phyloP scores from a whole-genome alignment of 2,329 filamentous ascomycete genomes.

The Mariannaea sp. region DNA sequence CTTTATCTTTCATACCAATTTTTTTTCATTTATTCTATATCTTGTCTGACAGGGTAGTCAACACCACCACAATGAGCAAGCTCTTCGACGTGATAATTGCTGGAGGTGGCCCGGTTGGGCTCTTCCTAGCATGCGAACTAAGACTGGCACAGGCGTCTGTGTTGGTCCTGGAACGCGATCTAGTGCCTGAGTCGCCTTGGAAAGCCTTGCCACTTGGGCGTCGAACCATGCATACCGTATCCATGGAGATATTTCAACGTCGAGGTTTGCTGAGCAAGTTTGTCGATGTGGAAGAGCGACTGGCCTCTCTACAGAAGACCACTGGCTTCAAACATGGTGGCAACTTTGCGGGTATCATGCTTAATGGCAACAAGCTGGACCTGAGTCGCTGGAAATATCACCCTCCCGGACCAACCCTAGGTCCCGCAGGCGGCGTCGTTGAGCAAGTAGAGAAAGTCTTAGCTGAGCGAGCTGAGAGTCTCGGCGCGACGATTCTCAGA shows the following conservation, averaged over 20 bases:
- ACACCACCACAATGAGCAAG: background rate
- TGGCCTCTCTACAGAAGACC: conserved; percentile 13
- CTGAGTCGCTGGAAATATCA: conserved; percentile 39
- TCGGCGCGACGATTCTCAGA: conserved; percentile 39
- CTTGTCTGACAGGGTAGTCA: too few relatives aligned
- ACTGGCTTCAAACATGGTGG: conserved; percentile 40
- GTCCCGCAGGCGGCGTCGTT: conserved; percentile 21
- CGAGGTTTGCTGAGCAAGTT: conserved; percentile 44
- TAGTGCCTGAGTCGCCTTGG: conserved; percentile 23
- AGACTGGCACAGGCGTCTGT: conserved; percentile 40
- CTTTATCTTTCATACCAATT: too few relatives aligned
- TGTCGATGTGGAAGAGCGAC: conserved; percentile 7
- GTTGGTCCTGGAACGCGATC: conserved; percentile 42
- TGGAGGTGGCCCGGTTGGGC: conserved; percentile 44
- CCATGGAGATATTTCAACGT: conserved; percentile 45
- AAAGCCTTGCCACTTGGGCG: conserved; percentile 39
- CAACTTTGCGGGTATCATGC: conserved; percentile 40
- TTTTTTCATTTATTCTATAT: too few relatives aligned
- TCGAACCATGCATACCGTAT: conserved; percentile 42
- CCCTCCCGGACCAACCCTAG: conserved; percentile 35
- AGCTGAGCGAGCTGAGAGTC: conserved; percentile 30
- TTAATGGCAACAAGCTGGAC: conserved; percentile 38
- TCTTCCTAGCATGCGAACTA: conserved; percentile 46
- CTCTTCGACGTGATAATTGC: conserved; percentile 44
- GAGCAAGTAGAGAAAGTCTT: conserved; percentile 30